These are phyloP conservation scores for Amphirosellinia nigrospora DNA, from an alignment of 495 filamentous ascomycete species.

Conservation along the genomic window DNA sequence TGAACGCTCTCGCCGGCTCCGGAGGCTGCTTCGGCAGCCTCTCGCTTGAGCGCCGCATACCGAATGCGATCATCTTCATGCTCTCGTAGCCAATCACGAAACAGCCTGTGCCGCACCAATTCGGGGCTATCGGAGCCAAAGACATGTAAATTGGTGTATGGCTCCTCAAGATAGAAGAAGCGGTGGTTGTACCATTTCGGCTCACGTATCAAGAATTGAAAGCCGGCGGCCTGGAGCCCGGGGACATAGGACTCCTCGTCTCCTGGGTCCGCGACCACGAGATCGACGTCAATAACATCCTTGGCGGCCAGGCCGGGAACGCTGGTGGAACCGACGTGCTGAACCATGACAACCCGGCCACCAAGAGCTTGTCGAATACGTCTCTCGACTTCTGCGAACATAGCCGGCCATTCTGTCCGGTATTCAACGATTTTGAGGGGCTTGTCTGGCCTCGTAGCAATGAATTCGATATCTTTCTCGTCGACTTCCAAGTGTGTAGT, in stretches of 20 bases:
- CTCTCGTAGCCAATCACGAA: conserved; percentile 54
- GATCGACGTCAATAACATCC: conserved; percentile 56
- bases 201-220: conserved; percentile 54
- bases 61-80: conserved; percentile 44
- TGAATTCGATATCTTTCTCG: conserved; percentile 9
- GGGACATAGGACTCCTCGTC: conserved; percentile 51
- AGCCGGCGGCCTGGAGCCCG: conserved; percentile 50
- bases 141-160: conserved; percentile 54
- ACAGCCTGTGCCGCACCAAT: conserved; percentile 49
- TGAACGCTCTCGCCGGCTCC: conserved; percentile 43
- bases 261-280: conserved; percentile 46
- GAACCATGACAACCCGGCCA: conserved; percentile 26
- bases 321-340: conserved; percentile 59
- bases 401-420: conserved; percentile 50
- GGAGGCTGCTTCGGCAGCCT: conserved; percentile 39
- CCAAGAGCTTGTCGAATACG: conserved; percentile 45
- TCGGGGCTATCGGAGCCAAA: conserved; percentile 52
- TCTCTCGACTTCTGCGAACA: conserved; percentile 35
- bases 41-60: conserved; percentile 49
- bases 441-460: conserved; percentile 35
- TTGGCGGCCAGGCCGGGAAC: conserved; percentile 57
- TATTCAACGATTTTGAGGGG: conserved; percentile 48
- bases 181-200: conserved; percentile 55
- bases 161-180: conserved; percentile 43
- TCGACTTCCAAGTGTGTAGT: not conserved